Evolutionary conservation across 345 rosid genomes (phyloP).

Genomic region (Euphorbia peplus): DNA sequence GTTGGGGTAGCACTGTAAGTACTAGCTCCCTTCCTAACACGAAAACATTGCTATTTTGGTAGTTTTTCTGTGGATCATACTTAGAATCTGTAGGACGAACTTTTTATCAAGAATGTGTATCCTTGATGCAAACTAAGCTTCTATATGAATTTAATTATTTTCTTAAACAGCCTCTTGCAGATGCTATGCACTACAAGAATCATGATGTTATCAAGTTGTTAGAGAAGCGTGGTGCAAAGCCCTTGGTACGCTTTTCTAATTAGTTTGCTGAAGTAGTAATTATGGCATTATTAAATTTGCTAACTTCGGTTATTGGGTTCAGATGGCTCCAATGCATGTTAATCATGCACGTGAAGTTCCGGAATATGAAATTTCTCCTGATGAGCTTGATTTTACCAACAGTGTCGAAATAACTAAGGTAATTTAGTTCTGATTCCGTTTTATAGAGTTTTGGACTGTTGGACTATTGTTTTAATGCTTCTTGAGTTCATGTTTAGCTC

Average conservation of each 20-base stretch:
- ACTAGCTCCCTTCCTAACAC: neutral
- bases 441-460: neutral
- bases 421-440: neutral
- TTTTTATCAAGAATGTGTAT: too few relatives aligned
- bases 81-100: neutral
- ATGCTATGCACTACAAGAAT: slow-evolving; percentile 81
- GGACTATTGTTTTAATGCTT: too few relatives aligned
- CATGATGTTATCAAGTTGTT: slow-evolving; percentile 72
- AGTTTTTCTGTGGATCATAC: neutral
- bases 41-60: slow-evolving; percentile 7
- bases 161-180: slow-evolving; percentile 77
- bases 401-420: slow-evolving; percentile 81
- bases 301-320: neutral
- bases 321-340: slow-evolving; percentile 96
- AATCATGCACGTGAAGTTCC: slow-evolving; percentile 83
- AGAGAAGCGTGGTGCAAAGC: slow-evolving; percentile 80
- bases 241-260: slow-evolving; percentile 47
- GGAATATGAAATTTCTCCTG: slow-evolving; percentile 75
- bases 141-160: slow-evolving; percentile 26
- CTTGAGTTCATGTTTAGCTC: neutral
- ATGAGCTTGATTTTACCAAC: slow-evolving; percentile 73
- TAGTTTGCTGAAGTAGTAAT: neutral
- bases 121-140: too few relatives aligned
- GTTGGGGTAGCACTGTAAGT: slow-evolving; percentile 97
- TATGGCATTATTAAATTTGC: neutral